Evolutionary conservation across 2,329 filamentous ascomycete species (phyloP).

Genomic region (Fusarium irregulare): DNA sequence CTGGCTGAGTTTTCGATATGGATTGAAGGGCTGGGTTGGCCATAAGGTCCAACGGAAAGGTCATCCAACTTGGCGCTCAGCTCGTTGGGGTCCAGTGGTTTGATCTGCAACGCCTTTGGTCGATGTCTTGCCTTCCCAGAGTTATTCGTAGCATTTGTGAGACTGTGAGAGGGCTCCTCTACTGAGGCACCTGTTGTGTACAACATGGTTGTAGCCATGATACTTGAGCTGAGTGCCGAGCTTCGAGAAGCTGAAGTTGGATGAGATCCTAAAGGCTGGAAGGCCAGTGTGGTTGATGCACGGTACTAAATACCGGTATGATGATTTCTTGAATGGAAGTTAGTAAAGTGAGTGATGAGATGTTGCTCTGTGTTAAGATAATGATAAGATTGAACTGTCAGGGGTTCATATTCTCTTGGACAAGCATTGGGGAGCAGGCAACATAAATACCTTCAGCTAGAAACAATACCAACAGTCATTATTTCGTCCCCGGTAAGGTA

Average conservation of each 20-base stretch:
- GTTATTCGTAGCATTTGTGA: constrained; percentile 10
- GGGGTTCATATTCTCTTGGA: neutral
- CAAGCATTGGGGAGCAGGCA: neutral
- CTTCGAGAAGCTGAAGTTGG: neutral
- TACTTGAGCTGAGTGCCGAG: neutral
- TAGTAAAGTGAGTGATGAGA: neutral
- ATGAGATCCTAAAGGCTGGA: constrained; percentile 1
- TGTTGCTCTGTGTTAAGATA: neutral
- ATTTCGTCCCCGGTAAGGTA: constrained; percentile 9
- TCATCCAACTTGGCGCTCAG: constrained; percentile 63
- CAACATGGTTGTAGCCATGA: constrained; percentile 38
- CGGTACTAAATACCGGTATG: neutral
- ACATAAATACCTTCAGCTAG: constrained; percentile 28
- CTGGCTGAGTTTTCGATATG: constrained; percentile 46
- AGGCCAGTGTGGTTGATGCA: constrained; percentile 11
- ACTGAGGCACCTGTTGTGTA: constrained; percentile 35
- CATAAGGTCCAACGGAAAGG: constrained; percentile 64
- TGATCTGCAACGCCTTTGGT: constrained; percentile 43
- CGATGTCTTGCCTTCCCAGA: constrained; percentile 37
- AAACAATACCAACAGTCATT: constrained; percentile 1
- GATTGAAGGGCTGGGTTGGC: constrained; percentile 33
- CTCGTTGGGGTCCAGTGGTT: constrained; percentile 65
- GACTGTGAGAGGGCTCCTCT: constrained; percentile 22
- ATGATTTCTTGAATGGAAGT: neutral
- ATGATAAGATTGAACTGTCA: neutral